Evolutionary conservation across 1,284 basidiomycete species (phyloP).

Genomic region (Cutaneotrichosporon curvatum): DNA sequence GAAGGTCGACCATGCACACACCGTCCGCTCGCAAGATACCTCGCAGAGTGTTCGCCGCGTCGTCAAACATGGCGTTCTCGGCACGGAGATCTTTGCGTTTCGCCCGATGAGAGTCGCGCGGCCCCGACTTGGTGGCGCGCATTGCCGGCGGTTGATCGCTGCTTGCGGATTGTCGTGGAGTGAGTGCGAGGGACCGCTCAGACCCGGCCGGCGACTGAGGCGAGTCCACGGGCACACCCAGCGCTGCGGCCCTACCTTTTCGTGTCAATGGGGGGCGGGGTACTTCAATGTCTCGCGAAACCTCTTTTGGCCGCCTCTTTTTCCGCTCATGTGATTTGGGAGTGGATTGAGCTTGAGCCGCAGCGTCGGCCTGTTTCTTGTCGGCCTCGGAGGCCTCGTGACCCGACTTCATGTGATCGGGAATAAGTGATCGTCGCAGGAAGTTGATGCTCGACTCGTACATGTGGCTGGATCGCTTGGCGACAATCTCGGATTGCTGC

Average conservation of each 20-base stretch:
- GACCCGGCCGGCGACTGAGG: too few relatives aligned
- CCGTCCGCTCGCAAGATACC: slow-evolving; percentile 32
- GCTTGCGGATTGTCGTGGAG: neutral
- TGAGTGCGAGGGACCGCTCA: neutral
- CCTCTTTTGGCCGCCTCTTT: too few relatives aligned
- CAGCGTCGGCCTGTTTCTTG: neutral
- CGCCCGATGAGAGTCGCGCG: slow-evolving; percentile 23
- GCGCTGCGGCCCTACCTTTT: too few relatives aligned
- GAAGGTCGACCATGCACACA: slow-evolving; percentile 29
- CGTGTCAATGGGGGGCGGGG: too few relatives aligned
- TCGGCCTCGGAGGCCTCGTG: too few relatives aligned
- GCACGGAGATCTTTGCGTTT: slow-evolving; percentile 17
- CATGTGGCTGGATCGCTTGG: slow-evolving; percentile 28
- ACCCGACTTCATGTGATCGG: slow-evolving; percentile 15
- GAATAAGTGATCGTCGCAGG: slow-evolving; percentile 30
- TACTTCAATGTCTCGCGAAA: too few relatives aligned
- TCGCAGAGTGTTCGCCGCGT: slow-evolving; percentile 29
- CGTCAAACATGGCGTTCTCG: slow-evolving; percentile 21
- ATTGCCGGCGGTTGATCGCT: neutral
- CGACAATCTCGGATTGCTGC: slow-evolving; percentile 30
- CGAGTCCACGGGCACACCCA: too few relatives aligned
- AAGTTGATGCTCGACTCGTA: slow-evolving; percentile 38
- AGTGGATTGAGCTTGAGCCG: too few relatives aligned
- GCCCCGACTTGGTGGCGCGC: slow-evolving; percentile 23
- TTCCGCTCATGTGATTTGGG: too few relatives aligned